These are phyloP conservation scores for Coelastrella sp. DNA, from an alignment of 139 green algal genomes.

Conservation along the genomic window DNA sequence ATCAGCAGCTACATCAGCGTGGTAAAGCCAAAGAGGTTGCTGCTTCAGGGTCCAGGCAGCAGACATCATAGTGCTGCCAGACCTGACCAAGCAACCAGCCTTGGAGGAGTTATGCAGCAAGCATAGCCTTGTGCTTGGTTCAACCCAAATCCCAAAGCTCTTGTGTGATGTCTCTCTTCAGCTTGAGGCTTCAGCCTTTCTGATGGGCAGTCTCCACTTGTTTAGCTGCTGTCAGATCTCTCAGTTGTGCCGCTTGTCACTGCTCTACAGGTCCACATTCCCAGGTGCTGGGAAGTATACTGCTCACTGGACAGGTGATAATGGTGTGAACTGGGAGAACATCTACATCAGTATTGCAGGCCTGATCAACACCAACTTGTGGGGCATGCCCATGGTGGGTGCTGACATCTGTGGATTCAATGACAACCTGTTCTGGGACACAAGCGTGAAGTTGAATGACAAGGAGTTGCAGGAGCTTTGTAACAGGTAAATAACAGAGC, in stretches of 20 bases:
- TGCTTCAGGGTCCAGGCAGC: too few relatives aligned
- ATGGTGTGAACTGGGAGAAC: slow-evolving; percentile 61
- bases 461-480: slow-evolving; percentile 6
- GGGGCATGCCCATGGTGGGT: slow-evolving; percentile 57
- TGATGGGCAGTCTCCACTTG: too few relatives aligned
- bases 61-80: too few relatives aligned
- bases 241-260: background rate
- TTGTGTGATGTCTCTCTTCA: too few relatives aligned
- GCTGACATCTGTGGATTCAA: slow-evolving; percentile 60
- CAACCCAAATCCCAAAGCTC: too few relatives aligned
- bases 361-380: slow-evolving; percentile 45
- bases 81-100: too few relatives aligned
- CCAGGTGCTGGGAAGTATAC: slow-evolving; percentile 39
- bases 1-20: background rate
- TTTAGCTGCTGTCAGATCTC: too few relatives aligned
- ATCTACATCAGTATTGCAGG: slow-evolving; percentile 44
- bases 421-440: background rate
- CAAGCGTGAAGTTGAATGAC: background rate
- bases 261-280: slow-evolving; percentile 29
- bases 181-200: too few relatives aligned
- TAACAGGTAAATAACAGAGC: too few relatives aligned
- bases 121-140: too few relatives aligned
- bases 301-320: slow-evolving; percentile 55
- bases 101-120: too few relatives aligned
- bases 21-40: too few relatives aligned